Evolutionary conservation across 257 asterid species (phyloP).

Genomic region (Solanum bulbocastanum): DNA sequence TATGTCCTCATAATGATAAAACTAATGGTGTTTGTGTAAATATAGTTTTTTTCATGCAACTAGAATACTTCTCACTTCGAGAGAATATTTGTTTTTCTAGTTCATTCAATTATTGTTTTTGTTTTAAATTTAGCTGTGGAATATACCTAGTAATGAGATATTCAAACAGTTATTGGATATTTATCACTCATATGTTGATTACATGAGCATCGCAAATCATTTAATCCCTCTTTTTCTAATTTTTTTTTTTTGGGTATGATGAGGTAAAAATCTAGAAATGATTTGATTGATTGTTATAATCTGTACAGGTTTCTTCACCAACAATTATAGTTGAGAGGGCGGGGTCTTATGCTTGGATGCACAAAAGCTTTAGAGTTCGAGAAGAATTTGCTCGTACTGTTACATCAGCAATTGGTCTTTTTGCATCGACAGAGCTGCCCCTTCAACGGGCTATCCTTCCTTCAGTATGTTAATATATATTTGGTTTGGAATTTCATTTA

Average conservation of each 20-base stretch:
- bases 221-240: background rate
- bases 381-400: constrained; percentile 97
- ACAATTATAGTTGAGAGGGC: constrained; percentile 96
- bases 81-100: background rate
- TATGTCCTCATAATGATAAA: background rate
- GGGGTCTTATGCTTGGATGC: constrained; percentile 89
- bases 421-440: constrained; percentile 89
- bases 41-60: background rate
- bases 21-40: background rate
- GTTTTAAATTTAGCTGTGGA: background rate
- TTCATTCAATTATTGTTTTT: background rate
- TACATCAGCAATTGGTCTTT: constrained; percentile 77
- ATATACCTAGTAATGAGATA: background rate
- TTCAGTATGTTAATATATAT: constrained; percentile 42
- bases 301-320: constrained; percentile 87
- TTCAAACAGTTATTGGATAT: background rate
- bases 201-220: background rate
- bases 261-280: background rate
- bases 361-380: constrained; percentile 96
- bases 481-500: background rate
- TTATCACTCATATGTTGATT: background rate
- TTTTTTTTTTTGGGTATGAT: background rate
- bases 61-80: background rate
- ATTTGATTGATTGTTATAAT: background rate
- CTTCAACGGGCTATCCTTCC: constrained; percentile 99